Percentiles rank a stretch among this genome's conserved stretches.
Evolutionary conservation across 1,284 basidiomycete species (phyloP).

Genomic region (Violaceomyces palustris): DNA sequence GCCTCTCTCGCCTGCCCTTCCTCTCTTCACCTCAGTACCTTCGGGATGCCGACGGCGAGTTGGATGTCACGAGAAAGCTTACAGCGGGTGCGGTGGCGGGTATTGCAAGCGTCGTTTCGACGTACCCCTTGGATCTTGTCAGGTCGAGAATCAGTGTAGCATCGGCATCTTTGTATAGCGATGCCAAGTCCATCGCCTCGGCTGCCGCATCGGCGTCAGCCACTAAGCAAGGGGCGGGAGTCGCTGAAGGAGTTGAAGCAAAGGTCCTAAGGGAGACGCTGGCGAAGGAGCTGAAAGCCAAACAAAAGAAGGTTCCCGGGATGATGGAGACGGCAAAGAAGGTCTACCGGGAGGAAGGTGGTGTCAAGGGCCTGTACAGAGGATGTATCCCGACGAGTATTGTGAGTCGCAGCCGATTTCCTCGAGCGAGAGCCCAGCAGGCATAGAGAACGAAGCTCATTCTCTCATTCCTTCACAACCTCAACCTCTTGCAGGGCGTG

Average conservation of each 20-base stretch:
- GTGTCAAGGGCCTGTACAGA: slow-evolving; percentile 76
- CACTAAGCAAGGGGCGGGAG: neutral
- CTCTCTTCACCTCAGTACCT: neutral
- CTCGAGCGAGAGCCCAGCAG: too few species aligned
- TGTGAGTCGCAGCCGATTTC: neutral
- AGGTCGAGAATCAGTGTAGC: slow-evolving; percentile 88
- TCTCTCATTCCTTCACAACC: too few species aligned
- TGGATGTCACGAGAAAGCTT: slow-evolving; percentile 78
- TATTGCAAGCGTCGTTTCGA: slow-evolving; percentile 81
- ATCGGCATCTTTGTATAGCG: slow-evolving; percentile 40
- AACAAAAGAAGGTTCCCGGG: slow-evolving; percentile 58
- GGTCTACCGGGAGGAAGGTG: slow-evolving; percentile 85
- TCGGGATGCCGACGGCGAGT: slow-evolving; percentile 55
- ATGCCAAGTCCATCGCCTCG: slow-evolving; percentile 16
- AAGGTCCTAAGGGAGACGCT: slow-evolving; percentile 8
- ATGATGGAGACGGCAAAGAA: slow-evolving; percentile 83
- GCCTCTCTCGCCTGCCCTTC: neutral
- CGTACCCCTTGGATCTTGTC: slow-evolving; percentile 88
- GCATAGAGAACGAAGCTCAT: too few species aligned
- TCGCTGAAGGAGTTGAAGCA: too few species aligned
- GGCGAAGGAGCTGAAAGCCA: slow-evolving; percentile 8
- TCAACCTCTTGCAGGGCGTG: slow-evolving; percentile 68
- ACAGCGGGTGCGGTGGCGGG: slow-evolving; percentile 81
- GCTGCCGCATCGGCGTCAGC: slow-evolving; percentile 1
- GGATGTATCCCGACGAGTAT: slow-evolving; percentile 81